phyloP scores from a whole-genome alignment of 495 filamentous ascomycete genomes.

The Daldinia decipiens region DNA sequence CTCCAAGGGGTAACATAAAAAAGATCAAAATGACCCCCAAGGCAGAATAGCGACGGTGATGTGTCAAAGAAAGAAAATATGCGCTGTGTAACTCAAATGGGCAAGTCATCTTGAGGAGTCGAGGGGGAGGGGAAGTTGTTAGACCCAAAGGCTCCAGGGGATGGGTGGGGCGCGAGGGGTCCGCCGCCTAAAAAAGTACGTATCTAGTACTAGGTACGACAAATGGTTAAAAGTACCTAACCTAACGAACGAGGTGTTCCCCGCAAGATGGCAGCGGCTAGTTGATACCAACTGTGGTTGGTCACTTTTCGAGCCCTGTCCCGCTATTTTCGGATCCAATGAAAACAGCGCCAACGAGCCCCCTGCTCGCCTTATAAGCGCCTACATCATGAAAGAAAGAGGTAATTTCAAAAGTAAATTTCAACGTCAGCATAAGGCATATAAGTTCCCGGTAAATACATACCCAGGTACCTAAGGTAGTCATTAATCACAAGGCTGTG shows the following conservation, averaged over 20 bases:
- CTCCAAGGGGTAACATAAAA: slow-evolving; percentile 23
- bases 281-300: slow-evolving; percentile 31
- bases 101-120: slow-evolving; percentile 16
- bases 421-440: not conserved
- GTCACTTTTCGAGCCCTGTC: slow-evolving; percentile 24
- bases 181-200: not conserved
- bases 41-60: slow-evolving; percentile 26
- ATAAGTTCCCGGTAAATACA: not conserved
- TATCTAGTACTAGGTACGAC: not conserved
- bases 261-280: slow-evolving; percentile 17
- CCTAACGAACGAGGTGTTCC: not conserved
- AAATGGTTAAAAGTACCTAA: not conserved
- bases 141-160: not conserved
- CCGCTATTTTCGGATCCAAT: slow-evolving; percentile 38
- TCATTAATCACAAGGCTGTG: not conserved
- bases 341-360: slow-evolving; percentile 27
- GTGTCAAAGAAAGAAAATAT: slow-evolving; percentile 16
- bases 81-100: slow-evolving; percentile 35
- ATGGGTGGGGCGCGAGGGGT: not conserved
- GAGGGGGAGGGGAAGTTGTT: slow-evolving; percentile 4
- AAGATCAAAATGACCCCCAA: slow-evolving; percentile 22
- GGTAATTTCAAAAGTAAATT: slow-evolving; percentile 19
- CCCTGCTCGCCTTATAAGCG: slow-evolving; percentile 41
- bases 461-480: not conserved
- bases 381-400: not conserved